phyloP scores from a whole-genome alignment of 192 early-diverging fungal species.

The Coemansia sp. region DNA sequence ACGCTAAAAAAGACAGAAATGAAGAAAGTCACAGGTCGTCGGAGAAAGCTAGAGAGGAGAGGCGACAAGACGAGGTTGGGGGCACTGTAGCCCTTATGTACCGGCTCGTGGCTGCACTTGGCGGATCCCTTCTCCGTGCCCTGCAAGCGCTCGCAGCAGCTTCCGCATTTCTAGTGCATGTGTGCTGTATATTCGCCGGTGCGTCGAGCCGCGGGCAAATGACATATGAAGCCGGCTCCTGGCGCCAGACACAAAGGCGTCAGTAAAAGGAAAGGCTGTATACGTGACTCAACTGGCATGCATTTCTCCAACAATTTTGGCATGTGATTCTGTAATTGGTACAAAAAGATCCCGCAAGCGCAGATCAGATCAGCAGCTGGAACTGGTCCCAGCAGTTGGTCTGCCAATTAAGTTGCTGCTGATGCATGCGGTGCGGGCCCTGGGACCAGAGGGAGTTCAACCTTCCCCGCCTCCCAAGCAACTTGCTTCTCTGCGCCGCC shows the following conservation, averaged over 20 bases:
- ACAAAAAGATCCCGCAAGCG: not conserved
- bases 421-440: not conserved
- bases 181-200: not conserved
- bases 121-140: not conserved
- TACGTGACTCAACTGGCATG: not conserved
- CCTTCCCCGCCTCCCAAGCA: not conserved
- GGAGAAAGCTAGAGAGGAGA: not conserved
- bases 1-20: not conserved
- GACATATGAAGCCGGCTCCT: not conserved
- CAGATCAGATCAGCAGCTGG: not conserved
- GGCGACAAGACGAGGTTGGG: not conserved
- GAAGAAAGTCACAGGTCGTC: not conserved
- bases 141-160: not conserved
- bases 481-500: not conserved
- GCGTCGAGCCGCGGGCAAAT: not conserved
- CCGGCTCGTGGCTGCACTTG: constrained; percentile 1
- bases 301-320: not conserved
- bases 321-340: not conserved
- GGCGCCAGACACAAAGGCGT: not conserved
- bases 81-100: not conserved
- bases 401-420: not conserved
- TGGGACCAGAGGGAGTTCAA: not conserved
- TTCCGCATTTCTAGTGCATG: not conserved
- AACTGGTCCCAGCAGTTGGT: not conserved
- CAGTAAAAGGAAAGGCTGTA: not conserved